A percentile compares a stretch with the other conserved stretches of the same genome.
These are phyloP conservation scores for Starmerella potacharoeniae DNA, from an alignment of 805 yeast species.

Conservation along the genomic window DNA sequence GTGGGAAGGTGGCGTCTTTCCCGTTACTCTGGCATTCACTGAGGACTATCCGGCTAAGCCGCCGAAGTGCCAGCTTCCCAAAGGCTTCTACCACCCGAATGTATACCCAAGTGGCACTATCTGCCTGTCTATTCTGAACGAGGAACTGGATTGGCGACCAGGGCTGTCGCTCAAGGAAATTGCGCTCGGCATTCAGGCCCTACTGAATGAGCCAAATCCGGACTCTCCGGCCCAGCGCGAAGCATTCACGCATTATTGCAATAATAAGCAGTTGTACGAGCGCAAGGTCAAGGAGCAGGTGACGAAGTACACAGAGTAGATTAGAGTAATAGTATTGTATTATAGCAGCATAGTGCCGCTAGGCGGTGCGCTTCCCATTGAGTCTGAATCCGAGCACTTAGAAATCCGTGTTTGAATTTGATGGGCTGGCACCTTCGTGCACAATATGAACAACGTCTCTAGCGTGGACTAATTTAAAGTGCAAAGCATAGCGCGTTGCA, in stretches of 20 bases:
- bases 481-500: too few relatives aligned
- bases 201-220: slow-evolving; percentile 82
- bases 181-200: slow-evolving; percentile 82
- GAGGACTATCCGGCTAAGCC: slow-evolving; percentile 92
- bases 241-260: slow-evolving; percentile 57
- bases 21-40: slow-evolving; percentile 70
- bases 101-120: slow-evolving; percentile 96
- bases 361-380: too few relatives aligned
- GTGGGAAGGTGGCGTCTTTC: slow-evolving; percentile 88
- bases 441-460: too few relatives aligned
- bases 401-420: too few relatives aligned
- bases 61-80: slow-evolving; percentile 83
- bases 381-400: too few relatives aligned
- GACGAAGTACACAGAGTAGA: slow-evolving; percentile 38
- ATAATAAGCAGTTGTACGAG: slow-evolving; percentile 57
- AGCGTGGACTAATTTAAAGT: too few relatives aligned
- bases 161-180: slow-evolving; percentile 86
- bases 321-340: neutral
- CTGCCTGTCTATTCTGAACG: slow-evolving; percentile 84
- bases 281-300: slow-evolving; percentile 75
- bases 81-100: slow-evolving; percentile 90
- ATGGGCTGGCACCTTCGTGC: too few relatives aligned
- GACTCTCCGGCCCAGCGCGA: slow-evolving; percentile 96
- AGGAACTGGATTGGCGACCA: slow-evolving; percentile 96
- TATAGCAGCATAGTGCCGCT: neutral